phyloP scores from a whole-genome alignment of 305 asterid genomes.

The Fraxinus sp. region DNA sequence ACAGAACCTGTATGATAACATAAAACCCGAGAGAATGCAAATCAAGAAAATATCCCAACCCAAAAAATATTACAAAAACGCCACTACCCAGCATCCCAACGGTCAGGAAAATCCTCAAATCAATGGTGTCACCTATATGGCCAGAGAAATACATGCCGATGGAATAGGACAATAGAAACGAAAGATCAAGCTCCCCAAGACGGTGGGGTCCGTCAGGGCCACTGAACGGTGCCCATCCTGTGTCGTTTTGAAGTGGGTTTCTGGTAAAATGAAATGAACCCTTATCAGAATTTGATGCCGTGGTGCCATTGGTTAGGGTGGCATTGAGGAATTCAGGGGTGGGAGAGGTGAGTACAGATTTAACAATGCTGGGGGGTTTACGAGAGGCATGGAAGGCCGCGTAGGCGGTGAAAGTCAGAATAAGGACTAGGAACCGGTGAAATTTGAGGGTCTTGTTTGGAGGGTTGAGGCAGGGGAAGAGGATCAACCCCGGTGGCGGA shows the following conservation, averaged over 20 bases:
- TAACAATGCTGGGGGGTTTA: conserved; percentile 96
- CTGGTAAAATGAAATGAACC: conserved; percentile 18
- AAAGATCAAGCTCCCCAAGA: conserved; percentile 92
- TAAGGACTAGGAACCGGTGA: conserved; percentile 63
- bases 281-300: conserved; percentile 26
- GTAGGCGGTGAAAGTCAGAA: conserved; percentile 77
- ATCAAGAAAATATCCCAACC: conserved; percentile 76
- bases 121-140: conserved; percentile 75
- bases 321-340: conserved; percentile 47
- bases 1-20: conserved; percentile 56
- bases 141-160: conserved; percentile 87
- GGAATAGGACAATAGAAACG: conserved; percentile 72
- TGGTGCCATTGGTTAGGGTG: conserved; percentile 17
- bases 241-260: conserved; percentile 23
- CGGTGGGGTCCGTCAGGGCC: conserved; percentile 81
- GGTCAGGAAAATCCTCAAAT: conserved; percentile 66
- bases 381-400: conserved; percentile 96
- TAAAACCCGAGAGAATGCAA: conserved; percentile 62
- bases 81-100: conserved; percentile 94
- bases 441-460: conserved; percentile 52
- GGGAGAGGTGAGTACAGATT: conserved; percentile 69
- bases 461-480: conserved; percentile 53
- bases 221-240: conserved; percentile 88
- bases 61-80: conserved; percentile 54
- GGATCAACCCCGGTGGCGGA: conserved; percentile 60